Conservation (phyloP, 2,329 filamentous ascomycete species). For the Tolypocladium sp. region DNA sequence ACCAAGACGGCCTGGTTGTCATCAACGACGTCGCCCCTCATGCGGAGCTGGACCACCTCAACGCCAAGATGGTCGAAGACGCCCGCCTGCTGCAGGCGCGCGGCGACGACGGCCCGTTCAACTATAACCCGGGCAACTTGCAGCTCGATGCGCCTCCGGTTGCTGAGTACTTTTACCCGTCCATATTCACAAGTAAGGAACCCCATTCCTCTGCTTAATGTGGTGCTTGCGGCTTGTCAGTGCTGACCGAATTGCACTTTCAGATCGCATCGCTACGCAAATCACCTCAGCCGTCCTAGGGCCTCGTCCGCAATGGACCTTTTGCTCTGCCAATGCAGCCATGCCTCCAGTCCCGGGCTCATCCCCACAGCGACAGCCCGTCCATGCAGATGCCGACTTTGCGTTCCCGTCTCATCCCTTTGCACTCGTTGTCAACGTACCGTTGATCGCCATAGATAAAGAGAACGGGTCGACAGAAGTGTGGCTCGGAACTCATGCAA, state of each 20-base stretch:
- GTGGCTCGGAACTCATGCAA: slow-evolving; percentile 47
- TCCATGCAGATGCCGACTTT: slow-evolving; percentile 53
- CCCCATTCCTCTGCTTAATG: no score
- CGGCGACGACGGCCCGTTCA: slow-evolving; percentile 48
- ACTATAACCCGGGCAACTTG: slow-evolving; percentile 53
- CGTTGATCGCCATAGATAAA: slow-evolving; percentile 38
- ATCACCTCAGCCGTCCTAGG: slow-evolving; percentile 46
- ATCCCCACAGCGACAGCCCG: slow-evolving; percentile 37
- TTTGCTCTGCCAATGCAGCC: slow-evolving; percentile 48
- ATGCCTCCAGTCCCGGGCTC: slow-evolving; percentile 37
- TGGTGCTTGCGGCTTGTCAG: no score
- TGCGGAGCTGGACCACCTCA: slow-evolving; percentile 42
- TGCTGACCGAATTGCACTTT: neutral
- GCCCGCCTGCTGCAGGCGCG: slow-evolving; percentile 38
- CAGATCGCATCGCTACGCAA: slow-evolving; percentile 46
- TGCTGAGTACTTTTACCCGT: slow-evolving; percentile 34
- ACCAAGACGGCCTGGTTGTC: slow-evolving; percentile 47
- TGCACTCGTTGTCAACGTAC: slow-evolving; percentile 44
- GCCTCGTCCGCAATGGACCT: slow-evolving; percentile 44
- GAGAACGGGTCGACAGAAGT: slow-evolving; percentile 48
- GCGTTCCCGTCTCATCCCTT: slow-evolving; percentile 44
- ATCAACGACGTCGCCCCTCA: slow-evolving; percentile 43
- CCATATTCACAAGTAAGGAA: slow-evolving; percentile 43
- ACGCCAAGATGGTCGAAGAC: slow-evolving; percentile 50
- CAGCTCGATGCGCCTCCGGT: slow-evolving; percentile 51